These are phyloP conservation scores for Podochytrium sp. DNA, from an alignment of 192 early-diverging fungal genomes.

Conservation along the genomic window DNA sequence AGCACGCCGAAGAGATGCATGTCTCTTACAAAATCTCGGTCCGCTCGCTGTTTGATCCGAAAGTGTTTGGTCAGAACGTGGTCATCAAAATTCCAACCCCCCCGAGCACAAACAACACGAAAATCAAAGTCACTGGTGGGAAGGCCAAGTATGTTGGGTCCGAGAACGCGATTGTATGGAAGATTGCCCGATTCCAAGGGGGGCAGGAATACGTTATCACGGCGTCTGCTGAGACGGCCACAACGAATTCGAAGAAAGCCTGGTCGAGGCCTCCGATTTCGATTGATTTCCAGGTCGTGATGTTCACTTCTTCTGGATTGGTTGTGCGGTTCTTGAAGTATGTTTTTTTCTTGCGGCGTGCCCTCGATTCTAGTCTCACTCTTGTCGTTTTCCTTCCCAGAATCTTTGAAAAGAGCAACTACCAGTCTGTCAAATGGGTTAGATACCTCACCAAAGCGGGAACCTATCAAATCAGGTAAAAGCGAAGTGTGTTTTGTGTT, in stretches of 20 bases:
- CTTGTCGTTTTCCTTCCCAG: not conserved
- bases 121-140: constrained; percentile 77
- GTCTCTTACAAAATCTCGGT: constrained; percentile 92
- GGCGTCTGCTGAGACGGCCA: constrained; percentile 80
- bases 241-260: constrained; percentile 80
- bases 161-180: constrained; percentile 95
- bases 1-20: constrained; percentile 70
- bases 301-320: constrained; percentile 97
- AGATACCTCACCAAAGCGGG: constrained; percentile 97
- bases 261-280: constrained; percentile 97
- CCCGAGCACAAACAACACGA: constrained; percentile 82
- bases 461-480: constrained; percentile 73
- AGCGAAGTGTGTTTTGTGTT: not conserved
- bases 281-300: constrained; percentile 91
- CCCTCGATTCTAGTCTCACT: not conserved
- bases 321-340: constrained; percentile 95
- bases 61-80: constrained; percentile 90
- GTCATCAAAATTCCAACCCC: constrained; percentile 89
- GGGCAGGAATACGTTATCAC: constrained; percentile 82
- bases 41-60: constrained; percentile 86
- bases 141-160: constrained; percentile 95
- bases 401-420: constrained; percentile 94
- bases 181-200: constrained; percentile 90
- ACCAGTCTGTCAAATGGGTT: constrained; percentile 98
- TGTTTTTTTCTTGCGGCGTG: not conserved